phyloP scores from a whole-genome alignment of 202 grass and related monocot species.

The Setaria viridis region DNA sequence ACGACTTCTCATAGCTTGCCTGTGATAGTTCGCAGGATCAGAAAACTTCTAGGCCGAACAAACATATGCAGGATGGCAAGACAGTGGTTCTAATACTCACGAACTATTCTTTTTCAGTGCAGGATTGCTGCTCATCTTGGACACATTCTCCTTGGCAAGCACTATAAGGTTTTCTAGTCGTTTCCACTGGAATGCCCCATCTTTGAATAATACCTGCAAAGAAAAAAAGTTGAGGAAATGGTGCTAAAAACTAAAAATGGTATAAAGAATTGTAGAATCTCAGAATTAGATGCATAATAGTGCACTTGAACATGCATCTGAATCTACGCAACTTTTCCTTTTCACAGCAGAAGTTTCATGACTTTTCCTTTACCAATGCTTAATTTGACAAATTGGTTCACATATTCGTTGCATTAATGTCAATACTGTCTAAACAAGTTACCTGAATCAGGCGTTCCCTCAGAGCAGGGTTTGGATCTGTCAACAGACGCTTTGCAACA shows the following conservation, averaged over 20 bases:
- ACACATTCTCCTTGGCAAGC: constrained; percentile 97
- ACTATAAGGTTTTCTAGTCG: constrained; percentile 96
- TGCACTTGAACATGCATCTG: background rate
- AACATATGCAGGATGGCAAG: constrained; percentile 7
- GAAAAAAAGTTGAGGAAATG: background rate
- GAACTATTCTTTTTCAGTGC: constrained; percentile 71
- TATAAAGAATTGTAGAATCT: constrained; percentile 5
- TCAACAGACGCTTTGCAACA: constrained; percentile 91
- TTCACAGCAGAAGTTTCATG: background rate
- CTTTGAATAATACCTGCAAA: constrained; percentile 92
- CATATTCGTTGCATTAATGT: background rate
- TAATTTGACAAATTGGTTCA: constrained; percentile 15
- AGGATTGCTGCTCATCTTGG: constrained; percentile 89
- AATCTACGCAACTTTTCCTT: background rate
- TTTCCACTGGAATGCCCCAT: constrained; percentile 98
- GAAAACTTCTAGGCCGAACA: constrained; percentile 4
- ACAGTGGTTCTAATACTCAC: constrained; percentile 53
- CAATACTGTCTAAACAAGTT: constrained; percentile 19
- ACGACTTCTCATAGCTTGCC: constrained; percentile 64
- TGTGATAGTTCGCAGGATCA: constrained; percentile 35
- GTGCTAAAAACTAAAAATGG: constrained; percentile 8
- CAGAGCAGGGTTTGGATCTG: constrained; percentile 95
- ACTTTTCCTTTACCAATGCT: background rate
- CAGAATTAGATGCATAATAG: background rate
- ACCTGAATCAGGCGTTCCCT: constrained; percentile 97